Conservation (phyloP, 2,329 filamentous ascomycete genomes). For the Nothopassalora personata region DNA sequence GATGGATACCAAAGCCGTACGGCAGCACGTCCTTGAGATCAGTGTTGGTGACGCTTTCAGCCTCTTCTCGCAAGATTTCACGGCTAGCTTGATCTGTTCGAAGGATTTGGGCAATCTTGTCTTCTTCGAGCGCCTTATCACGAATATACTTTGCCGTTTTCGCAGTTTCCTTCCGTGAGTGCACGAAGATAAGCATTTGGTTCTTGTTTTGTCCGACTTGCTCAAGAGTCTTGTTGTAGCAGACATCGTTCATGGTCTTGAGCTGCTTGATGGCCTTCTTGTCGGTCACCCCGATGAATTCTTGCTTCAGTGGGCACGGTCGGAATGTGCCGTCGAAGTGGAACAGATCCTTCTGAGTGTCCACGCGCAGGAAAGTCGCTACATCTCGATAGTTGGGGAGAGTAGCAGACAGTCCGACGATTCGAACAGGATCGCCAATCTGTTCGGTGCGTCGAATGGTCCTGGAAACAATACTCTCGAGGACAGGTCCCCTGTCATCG, state of each 20-base stretch:
- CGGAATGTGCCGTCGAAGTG: constrained; percentile 94
- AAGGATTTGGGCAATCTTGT: constrained; percentile 93
- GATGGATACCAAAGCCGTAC: constrained; percentile 96
- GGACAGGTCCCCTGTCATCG: constrained; percentile 90
- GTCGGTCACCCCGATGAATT: constrained; percentile 95
- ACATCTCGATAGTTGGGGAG: constrained; percentile 96
- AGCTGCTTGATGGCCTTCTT: constrained; percentile 98
- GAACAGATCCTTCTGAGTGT: constrained; percentile 79
- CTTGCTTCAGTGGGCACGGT: constrained; percentile 89
- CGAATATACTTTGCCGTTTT: constrained; percentile 95
- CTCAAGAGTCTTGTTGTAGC: constrained; percentile 94
- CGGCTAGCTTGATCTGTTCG: constrained; percentile 86
- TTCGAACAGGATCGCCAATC: constrained; percentile 84
- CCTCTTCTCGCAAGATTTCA: constrained; percentile 80
- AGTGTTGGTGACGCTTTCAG: constrained; percentile 73
- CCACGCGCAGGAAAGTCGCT: constrained; percentile 87
- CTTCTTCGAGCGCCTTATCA: constrained; percentile 93
- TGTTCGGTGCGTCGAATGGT: constrained; percentile 92
- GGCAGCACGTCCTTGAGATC: constrained; percentile 92
- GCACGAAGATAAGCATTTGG: constrained; percentile 98
- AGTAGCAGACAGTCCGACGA: constrained; percentile 89
- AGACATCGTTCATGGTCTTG: constrained; percentile 99
- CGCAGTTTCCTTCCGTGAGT: constrained; percentile 95
- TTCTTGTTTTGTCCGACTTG: constrained; percentile 90
- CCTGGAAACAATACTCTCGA: constrained; percentile 93